Conservation (phyloP, 371 early-diverging fungal genomes). For the Chytridiales sp. region DNA sequence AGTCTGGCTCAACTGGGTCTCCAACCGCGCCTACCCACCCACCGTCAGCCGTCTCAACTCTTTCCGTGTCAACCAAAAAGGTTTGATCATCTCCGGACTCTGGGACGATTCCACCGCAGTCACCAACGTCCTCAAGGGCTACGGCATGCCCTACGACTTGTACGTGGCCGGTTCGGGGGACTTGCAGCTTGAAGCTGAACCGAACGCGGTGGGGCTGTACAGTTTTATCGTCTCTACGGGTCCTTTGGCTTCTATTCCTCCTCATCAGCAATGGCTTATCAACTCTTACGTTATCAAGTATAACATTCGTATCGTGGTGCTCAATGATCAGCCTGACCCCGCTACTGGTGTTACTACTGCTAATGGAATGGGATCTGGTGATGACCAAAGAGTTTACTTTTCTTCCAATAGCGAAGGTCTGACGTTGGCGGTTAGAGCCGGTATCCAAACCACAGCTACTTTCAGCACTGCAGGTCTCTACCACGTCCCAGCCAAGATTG, state of each 20-base stretch:
- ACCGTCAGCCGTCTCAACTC: too few relatives aligned
- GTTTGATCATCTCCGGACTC: too few relatives aligned
- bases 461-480: constrained; percentile 13
- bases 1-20: constrained; percentile 30
- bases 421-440: background rate
- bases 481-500: constrained; percentile 9
- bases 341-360: too few relatives aligned
- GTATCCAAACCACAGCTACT: background rate
- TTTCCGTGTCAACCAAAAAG: too few relatives aligned
- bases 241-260: too few relatives aligned
- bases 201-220: background rate
- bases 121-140: background rate
- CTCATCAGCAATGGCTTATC: too few relatives aligned
- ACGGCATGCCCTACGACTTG: background rate
- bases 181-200: background rate
- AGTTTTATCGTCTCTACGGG: background rate
- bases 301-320: background rate
- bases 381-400: background rate
- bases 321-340: constrained; percentile 1
- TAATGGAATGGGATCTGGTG: too few relatives aligned
- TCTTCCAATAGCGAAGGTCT: background rate
- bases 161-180: background rate
- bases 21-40: too few relatives aligned
- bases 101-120: too few relatives aligned
- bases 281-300: background rate